These are phyloP conservation scores for Skeletonema grethae DNA, from an alignment of 108 stramenopile species.

Conservation along the genomic window DNA sequence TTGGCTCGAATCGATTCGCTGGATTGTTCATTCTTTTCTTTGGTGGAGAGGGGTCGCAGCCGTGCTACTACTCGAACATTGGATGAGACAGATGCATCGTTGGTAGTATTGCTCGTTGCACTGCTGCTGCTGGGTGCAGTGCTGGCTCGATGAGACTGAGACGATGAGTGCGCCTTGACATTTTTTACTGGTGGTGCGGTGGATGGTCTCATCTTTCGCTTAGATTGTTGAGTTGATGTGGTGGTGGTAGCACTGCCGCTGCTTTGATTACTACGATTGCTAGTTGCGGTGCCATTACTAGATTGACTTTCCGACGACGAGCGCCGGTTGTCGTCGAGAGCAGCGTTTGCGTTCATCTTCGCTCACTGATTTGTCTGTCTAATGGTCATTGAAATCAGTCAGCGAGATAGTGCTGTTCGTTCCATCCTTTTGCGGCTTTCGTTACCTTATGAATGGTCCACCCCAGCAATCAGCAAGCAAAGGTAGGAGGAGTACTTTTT, in stretches of 20 bases:
- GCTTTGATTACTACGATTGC: not conserved
- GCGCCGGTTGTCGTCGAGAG: not conserved
- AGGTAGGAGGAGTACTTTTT: too few relatives aligned
- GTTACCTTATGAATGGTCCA: too few relatives aligned
- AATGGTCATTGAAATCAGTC: too few relatives aligned
- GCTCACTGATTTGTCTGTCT: too few relatives aligned
- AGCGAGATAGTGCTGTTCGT: too few relatives aligned
- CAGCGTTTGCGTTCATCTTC: not conserved
- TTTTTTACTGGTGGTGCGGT: slow-evolving; percentile 1
- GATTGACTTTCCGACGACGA: not conserved
- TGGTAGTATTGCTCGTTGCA: not conserved
- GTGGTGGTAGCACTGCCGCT: not conserved
- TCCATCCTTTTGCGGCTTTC: too few relatives aligned
- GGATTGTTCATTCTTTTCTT: slow-evolving; percentile 85
- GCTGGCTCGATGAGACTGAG: not conserved
- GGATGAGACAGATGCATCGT: not conserved
- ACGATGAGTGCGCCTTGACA: not conserved
- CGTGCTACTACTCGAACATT: slow-evolving; percentile 83
- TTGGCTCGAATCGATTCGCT: slow-evolving; percentile 26
- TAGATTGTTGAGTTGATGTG: not conserved
- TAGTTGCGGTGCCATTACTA: not conserved
- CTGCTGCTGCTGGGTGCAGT: not conserved
- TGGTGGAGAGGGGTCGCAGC: slow-evolving; percentile 91
- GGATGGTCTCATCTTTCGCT: not conserved
- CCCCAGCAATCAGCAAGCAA: too few relatives aligned